Evolutionary conservation across 352 stramenopile species (phyloP).

Genomic region (Globisporangium viniferum): DNA sequence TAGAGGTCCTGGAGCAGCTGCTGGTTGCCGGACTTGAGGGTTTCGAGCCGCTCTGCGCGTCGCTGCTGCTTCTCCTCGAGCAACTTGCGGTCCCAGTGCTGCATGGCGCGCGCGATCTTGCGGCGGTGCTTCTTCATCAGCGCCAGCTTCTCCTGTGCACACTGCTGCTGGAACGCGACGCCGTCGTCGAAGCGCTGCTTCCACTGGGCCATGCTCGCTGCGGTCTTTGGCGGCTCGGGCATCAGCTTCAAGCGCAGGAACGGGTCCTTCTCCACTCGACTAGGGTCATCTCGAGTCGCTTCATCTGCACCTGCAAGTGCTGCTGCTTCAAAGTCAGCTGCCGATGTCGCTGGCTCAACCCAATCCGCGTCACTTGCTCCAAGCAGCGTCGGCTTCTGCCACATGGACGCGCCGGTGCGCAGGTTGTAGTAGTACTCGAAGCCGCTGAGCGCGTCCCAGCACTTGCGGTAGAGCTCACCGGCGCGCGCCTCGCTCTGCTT

Average conservation of each 20-base stretch:
- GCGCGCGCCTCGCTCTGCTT: slow-evolving; percentile 26
- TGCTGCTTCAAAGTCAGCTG: neutral
- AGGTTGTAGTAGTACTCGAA: slow-evolving; percentile 56
- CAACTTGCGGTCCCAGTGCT: slow-evolving; percentile 32
- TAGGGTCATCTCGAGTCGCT: neutral
- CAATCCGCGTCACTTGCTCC: slow-evolving; percentile 21
- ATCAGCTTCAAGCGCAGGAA: neutral
- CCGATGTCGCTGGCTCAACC: neutral
- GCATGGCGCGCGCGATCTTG: slow-evolving; percentile 36
- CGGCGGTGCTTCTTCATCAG: slow-evolving; percentile 29
- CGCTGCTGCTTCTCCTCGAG: slow-evolving; percentile 29
- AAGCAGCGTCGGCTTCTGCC: slow-evolving; percentile 45
- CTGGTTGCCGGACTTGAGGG: slow-evolving; percentile 40
- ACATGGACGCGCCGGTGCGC: slow-evolving; percentile 35
- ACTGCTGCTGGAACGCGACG: slow-evolving; percentile 32
- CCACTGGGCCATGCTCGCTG: slow-evolving; percentile 24
- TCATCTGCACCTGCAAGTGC: neutral
- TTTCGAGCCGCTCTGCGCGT: slow-evolving; percentile 27
- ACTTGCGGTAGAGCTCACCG: slow-evolving; percentile 41
- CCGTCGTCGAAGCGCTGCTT: slow-evolving; percentile 27
- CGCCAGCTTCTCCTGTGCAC: slow-evolving; percentile 28
- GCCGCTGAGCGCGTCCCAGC: slow-evolving; percentile 35
- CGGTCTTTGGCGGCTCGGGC: neutral
- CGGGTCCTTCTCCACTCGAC: slow-evolving; percentile 4
- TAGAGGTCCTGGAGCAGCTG: slow-evolving; percentile 33